These are phyloP conservation scores for Leptographium radiaticola DNA, from an alignment of 2,329 filamentous ascomycete genomes.

Conservation along the genomic window DNA sequence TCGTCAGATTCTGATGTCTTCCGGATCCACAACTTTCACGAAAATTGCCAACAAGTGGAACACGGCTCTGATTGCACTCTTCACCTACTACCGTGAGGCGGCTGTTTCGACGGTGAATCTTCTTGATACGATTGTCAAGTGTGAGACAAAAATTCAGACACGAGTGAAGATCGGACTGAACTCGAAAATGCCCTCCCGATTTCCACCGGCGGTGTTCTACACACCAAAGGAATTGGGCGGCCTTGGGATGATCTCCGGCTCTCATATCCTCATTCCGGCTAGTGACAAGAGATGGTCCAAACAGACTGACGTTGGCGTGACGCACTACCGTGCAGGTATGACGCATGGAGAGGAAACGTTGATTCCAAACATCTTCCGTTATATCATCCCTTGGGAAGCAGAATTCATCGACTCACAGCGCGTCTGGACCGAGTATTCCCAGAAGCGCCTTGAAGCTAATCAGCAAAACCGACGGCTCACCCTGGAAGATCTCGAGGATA, in stretches of 20 bases:
- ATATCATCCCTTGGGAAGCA: constrained; percentile 98
- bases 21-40: constrained; percentile 96
- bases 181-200: constrained; percentile 98
- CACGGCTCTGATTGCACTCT: constrained; percentile 88
- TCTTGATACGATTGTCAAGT: constrained; percentile 96
- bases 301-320: constrained; percentile 94
- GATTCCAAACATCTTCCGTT: constrained; percentile 97
- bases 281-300: constrained; percentile 98
- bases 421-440: constrained; percentile 98
- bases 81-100: constrained; percentile 97
- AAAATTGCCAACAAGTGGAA: constrained; percentile 99
- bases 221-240: constrained; percentile 96
- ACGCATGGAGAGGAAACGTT: constrained; percentile 94
- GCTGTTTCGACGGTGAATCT: constrained; percentile 90
- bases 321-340: constrained; percentile 95
- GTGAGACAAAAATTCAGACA: constrained; percentile 98
- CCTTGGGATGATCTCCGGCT: constrained; percentile 96
- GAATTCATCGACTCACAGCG: constrained; percentile 98
- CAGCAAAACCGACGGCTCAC: constrained; percentile 93
- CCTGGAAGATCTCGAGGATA: constrained; percentile 91
- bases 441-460: constrained; percentile 92
- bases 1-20: constrained; percentile 96
- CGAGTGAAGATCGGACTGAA: constrained; percentile 97
- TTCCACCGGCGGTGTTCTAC: constrained; percentile 96
- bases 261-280: constrained; percentile 91